phyloP scores from a whole-genome alignment of 2,329 filamentous ascomycete species.

The Talaromyces marneffei region DNA sequence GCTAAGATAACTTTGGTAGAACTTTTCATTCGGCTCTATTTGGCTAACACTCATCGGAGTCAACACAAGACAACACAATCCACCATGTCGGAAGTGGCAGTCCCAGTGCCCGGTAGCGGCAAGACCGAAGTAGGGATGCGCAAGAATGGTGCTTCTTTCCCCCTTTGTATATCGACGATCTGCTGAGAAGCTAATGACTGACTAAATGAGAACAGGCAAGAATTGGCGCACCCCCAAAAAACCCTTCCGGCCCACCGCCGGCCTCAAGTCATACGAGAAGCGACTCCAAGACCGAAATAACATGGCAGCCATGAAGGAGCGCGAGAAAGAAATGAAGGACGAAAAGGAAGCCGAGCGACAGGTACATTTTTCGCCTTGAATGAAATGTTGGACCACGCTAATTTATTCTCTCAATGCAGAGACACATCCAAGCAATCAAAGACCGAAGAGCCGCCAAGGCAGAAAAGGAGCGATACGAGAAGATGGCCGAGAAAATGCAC shows the following conservation, averaged over 20 bases:
- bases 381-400: background rate
- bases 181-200: no score
- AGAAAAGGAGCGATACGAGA: conserved; percentile 86
- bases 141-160: conserved; percentile 67
- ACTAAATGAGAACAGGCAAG: conserved; percentile 64
- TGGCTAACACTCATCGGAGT: no score
- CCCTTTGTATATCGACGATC: no score
- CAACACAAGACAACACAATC: background rate
- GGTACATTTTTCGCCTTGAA: conserved; percentile 53
- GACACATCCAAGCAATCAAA: conserved; percentile 70
- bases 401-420: conserved; percentile 42
- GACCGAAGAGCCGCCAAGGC: conserved; percentile 84
- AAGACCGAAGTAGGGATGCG: conserved; percentile 59
- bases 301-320: conserved; percentile 74
- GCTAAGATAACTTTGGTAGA: conserved; percentile 32
- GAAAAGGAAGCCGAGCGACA: conserved; percentile 88
- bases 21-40: background rate
- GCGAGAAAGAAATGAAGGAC: conserved; percentile 91
- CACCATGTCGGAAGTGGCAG: conserved; percentile 43
- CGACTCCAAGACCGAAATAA: conserved; percentile 65
- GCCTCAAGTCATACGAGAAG: conserved; percentile 72
- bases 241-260: conserved; percentile 75
- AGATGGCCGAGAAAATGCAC: conserved; percentile 97
- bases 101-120: background rate
- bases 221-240: conserved; percentile 84